Base-by-base conservation (phyloP, 345 rosid species). In the Aethionema arabicum region DNA sequence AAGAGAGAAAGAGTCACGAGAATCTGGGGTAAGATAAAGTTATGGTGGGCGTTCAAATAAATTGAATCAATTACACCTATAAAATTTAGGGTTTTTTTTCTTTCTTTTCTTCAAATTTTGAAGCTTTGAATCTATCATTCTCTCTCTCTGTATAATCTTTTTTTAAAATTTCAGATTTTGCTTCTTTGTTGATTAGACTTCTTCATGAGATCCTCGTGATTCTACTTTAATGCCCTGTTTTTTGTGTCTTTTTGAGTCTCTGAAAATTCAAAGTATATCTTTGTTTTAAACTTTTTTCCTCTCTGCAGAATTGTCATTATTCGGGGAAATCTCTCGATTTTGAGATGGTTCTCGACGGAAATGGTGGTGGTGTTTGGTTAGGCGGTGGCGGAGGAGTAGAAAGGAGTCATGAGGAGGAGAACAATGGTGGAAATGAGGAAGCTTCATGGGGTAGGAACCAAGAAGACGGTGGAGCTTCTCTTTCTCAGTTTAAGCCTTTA, bases 401-500 rank as follows among this genome's bases (percentile, higher is more conserved):
- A 44, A 6, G 69, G 39, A 38, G 16, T 13, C 49, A 52, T 14
- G 71, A 76, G 47, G 73, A 61, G 6, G 71, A 65, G 40, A 66
- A 65, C 29, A 12, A 12, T 3, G 11, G 11, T 9, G 70, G 53
- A 8, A 79, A 75, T 46, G 83, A 75, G 11, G 74, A 79, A 11
- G 75, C 75, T 66, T 81, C 88, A 4, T 84, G 93, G 91, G 70
- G 85, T 52, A 66, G 78, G 68, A 78, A 68, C 67, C 55, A 55
- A 50, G 70, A 61, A 65, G 71, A 57, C 53, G 66, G 63, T n/a
- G 78, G 50, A 63, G 71, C 47, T 38, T 72, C 80, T 36, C 64
- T 73, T 15, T 62, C 85, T 35, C 72, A 73, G 58, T 83, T 81
- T 75, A 86, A 81, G 62, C 80, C 95, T 68, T 74, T 86, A 82